phyloP scores from a whole-genome alignment of 2,329 filamentous ascomycete genomes.

The Aureobasidium sp. region DNA sequence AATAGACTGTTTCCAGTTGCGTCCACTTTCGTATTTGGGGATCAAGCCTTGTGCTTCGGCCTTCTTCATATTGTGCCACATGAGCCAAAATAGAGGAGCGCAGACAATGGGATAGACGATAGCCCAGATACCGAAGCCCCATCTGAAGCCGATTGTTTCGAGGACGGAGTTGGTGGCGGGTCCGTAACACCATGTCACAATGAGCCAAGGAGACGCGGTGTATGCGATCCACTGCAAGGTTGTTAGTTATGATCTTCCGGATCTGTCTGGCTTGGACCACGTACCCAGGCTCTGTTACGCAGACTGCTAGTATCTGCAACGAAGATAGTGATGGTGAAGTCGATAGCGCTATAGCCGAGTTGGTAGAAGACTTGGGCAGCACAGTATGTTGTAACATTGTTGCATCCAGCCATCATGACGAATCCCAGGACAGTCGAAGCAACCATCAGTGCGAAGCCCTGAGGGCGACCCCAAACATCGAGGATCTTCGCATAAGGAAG shows the following conservation, averaged over 20 bases:
- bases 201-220: slow-evolving; percentile 35
- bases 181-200: slow-evolving; percentile 34
- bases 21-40: slow-evolving; percentile 43
- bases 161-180: slow-evolving; percentile 31
- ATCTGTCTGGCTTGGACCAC: no score
- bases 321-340: slow-evolving; percentile 70
- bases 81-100: slow-evolving; percentile 59
- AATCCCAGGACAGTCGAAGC: slow-evolving; percentile 63
- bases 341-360: slow-evolving; percentile 64
- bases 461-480: slow-evolving; percentile 68
- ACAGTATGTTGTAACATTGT: slow-evolving; percentile 61
- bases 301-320: slow-evolving; percentile 69
- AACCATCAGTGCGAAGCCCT: slow-evolving; percentile 63
- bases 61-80: slow-evolving; percentile 54
- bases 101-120: slow-evolving; percentile 65
- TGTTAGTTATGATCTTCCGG: not conserved
- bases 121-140: slow-evolving; percentile 70
- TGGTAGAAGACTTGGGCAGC: slow-evolving; percentile 69
- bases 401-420: slow-evolving; percentile 62
- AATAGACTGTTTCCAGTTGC: slow-evolving; percentile 29
- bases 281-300: slow-evolving; percentile 65
- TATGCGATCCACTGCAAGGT: slow-evolving; percentile 31
- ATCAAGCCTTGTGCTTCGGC: slow-evolving; percentile 40
- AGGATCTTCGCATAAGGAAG: slow-evolving; percentile 61
- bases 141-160: slow-evolving; percentile 55